A percentile compares a stretch with the other conserved stretches of the same genome.
phyloP scores from a whole-genome alignment of 371 early-diverging fungal genomes.

The Chytridium lagenaria region DNA sequence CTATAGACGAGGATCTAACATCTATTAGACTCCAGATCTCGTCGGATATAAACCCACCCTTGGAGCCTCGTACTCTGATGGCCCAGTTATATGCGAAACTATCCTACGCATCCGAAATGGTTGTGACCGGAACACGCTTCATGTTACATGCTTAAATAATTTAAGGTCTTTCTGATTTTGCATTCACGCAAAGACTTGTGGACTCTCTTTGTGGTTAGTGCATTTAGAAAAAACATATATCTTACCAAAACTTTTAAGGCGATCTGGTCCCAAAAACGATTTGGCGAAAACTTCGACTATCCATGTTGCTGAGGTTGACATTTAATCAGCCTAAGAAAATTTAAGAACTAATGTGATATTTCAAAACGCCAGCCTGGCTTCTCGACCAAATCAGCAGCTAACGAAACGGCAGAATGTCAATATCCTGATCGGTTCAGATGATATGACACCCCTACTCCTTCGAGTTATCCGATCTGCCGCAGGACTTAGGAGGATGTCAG shows the following conservation, averaged over 20 bases:
- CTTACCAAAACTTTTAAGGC: slow-evolving; percentile 9
- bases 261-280: slow-evolving; percentile 17
- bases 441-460: slow-evolving; percentile 15
- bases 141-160: too few relatives aligned
- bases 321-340: not conserved
- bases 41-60: too few relatives aligned
- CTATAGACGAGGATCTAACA: too few relatives aligned
- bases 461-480: slow-evolving; percentile 22
- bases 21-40: too few relatives aligned
- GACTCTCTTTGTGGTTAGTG: slow-evolving; percentile 34
- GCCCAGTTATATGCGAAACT: not conserved
- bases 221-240: not conserved
- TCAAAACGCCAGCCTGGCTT: too few relatives aligned
- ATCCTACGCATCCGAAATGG: not conserved
- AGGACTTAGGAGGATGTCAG: slow-evolving; percentile 8
- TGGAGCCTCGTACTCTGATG: too few relatives aligned
- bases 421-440: slow-evolving; percentile 22
- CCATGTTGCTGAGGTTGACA: slow-evolving; percentile 32
- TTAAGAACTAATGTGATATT: too few relatives aligned
- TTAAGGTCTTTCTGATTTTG: slow-evolving; percentile 31
- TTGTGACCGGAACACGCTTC: too few relatives aligned
- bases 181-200: slow-evolving; percentile 33
- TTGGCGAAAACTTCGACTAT: slow-evolving; percentile 33
- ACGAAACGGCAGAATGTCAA: slow-evolving; percentile 23
- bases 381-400: not conserved